Percentiles rank a stretch among this genome's conserved stretches.
Conservation (phyloP, 2,329 filamentous ascomycete genomes). For the Cadophora luteo-olivacea region DNA sequence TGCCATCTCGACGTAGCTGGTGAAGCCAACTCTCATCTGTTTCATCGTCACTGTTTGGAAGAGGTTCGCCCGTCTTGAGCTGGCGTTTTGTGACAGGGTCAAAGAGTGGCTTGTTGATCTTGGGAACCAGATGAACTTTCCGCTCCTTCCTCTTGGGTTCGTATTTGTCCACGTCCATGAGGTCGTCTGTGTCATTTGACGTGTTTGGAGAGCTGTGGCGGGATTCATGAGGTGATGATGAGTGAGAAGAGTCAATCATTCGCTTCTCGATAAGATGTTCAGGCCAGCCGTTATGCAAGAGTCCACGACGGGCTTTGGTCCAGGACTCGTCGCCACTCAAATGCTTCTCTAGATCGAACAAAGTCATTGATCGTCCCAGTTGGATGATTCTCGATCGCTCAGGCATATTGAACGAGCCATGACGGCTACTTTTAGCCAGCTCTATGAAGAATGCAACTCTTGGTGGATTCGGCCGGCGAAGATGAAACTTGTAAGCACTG, state of each 20-base stretch:
- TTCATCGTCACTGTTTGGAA: constrained; percentile 42
- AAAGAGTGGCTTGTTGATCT: constrained; percentile 37
- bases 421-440: constrained; percentile 30
- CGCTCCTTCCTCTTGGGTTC: constrained; percentile 12
- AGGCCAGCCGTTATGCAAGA: constrained; percentile 44
- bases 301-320: constrained; percentile 51
- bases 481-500: constrained; percentile 36
- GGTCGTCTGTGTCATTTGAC: constrained; percentile 31
- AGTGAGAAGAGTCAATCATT: constrained; percentile 33
- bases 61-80: constrained; percentile 38
- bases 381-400: constrained; percentile 50
- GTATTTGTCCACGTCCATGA: constrained; percentile 24
- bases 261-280: constrained; percentile 28
- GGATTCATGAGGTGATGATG: constrained; percentile 38
- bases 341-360: constrained; percentile 54
- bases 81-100: constrained; percentile 40
- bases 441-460: constrained; percentile 52
- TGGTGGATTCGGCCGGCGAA: constrained; percentile 35
- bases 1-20: constrained; percentile 40
- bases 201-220: constrained; percentile 41
- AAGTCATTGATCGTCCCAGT: constrained; percentile 51
- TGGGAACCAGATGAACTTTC: constrained; percentile 30
- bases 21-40: constrained; percentile 43
- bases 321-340: constrained; percentile 55
- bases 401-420: constrained; percentile 38